These are phyloP conservation scores for Kwoniella newhampshirensis DNA, from an alignment of 768 basidiomycete genomes.

Conservation along the genomic window DNA sequence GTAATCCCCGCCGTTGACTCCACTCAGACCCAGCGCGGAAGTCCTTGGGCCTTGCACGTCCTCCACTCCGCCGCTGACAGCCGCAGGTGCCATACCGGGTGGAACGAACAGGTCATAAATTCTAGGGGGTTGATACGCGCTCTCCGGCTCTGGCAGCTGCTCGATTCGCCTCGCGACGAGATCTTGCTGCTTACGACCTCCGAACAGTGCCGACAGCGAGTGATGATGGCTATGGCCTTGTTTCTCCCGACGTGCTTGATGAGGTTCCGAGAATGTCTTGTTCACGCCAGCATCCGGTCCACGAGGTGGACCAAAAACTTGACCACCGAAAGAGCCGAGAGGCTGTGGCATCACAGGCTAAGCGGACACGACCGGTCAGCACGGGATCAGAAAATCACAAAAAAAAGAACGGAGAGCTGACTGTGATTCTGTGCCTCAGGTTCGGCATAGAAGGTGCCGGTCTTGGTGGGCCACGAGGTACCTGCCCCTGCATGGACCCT, in stretches of 20 bases:
- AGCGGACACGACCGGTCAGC: background rate
- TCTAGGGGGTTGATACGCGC: slow-evolving; percentile 13
- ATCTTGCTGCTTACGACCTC: slow-evolving; percentile 8
- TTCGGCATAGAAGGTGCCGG: slow-evolving; percentile 38
- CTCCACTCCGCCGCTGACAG: slow-evolving; percentile 24
- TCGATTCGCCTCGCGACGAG: slow-evolving; percentile 6
- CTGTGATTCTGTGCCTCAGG: slow-evolving; percentile 27
- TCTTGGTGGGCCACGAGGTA: slow-evolving; percentile 11
- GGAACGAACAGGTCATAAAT: slow-evolving; percentile 34
- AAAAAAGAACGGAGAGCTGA: slow-evolving; percentile 7
- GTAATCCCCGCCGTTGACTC: slow-evolving; percentile 22
- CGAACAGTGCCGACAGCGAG: slow-evolving; percentile 13
- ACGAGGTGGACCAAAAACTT: slow-evolving; percentile 1
- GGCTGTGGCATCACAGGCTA: slow-evolving; percentile 40
- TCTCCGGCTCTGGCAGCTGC: slow-evolving; percentile 19
- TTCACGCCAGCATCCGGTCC: slow-evolving; percentile 3
- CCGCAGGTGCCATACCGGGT: slow-evolving; percentile 25
- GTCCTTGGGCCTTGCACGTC: slow-evolving; percentile 31
- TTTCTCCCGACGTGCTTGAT: background rate
- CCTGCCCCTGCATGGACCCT: too few relatives aligned
- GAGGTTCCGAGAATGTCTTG: slow-evolving; percentile 33
- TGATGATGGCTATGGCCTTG: slow-evolving; percentile 15
- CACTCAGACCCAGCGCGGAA: slow-evolving; percentile 32
- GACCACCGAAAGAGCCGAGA: slow-evolving; percentile 24
- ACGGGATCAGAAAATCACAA: background rate